Evolutionary conservation across 345 rosid species (phyloP), one percentile per base, ranked within the genome.

Genomic region (Chamaenerion angustifolium): DNA sequence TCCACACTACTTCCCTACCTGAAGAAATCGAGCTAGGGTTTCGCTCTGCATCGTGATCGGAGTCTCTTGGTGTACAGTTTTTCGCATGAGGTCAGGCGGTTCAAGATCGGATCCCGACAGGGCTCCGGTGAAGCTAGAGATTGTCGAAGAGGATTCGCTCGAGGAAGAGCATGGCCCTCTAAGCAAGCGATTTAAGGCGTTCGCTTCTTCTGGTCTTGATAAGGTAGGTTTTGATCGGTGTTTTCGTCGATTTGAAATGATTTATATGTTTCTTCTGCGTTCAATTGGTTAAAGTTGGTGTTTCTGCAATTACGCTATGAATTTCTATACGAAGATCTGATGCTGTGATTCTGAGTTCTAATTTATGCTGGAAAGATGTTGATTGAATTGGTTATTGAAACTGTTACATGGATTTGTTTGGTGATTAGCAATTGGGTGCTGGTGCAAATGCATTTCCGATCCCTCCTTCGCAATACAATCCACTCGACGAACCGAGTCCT

Each of bases 401-500:
- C 41, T n/a, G 9, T n/a, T 13, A 4, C 54, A 50, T 8, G 16
- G 18, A 45, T 49, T 53, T 35, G 11, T 11, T 51, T 10, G 45
- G 31, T 46, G 14, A 11, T 37, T 46, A 60, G 72, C 67, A 77
- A 69, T 80, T 77, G 83, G 79, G 76, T 73, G 66, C 68, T 45
- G 87, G 70, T 66, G 71, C 68, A 8, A 80, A 80, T 72, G 74
- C 73, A 60, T 66, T 62, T 56, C 53, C 77, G 27, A 49, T 75
- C 54, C 70, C 73, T 12, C 84, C 87, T 8, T 65, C 78, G 18
- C 79, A 77, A 58, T 84, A 78, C 71, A 80, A 82, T 57, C 94
- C 94, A 6, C 87, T 88, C 51, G 95, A 85, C 18, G 99, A 83
- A 72, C 99, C 99, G 1, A 93, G 97, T 51, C 99, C 99, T 10